Conservation (phyloP, 2,329 filamentous ascomycete genomes). For the Aspergillus viridinutans region DNA sequence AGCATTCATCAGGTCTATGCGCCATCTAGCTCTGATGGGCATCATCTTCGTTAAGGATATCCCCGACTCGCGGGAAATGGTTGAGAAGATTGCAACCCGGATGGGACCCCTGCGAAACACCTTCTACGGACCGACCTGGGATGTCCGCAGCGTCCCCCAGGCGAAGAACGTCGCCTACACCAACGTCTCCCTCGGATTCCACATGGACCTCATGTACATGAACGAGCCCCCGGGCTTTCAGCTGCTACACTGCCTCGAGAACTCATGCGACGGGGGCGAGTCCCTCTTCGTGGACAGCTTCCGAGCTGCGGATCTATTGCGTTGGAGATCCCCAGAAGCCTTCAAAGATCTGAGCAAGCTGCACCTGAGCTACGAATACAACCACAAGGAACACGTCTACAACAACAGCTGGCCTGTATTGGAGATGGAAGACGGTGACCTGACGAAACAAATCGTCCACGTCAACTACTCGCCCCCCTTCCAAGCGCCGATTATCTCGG, state of each 20-base stretch:
- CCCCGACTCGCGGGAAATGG: slow-evolving; percentile 61
- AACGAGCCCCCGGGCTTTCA: slow-evolving; percentile 74
- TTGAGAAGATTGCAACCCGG: slow-evolving; percentile 63
- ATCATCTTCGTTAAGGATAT: slow-evolving; percentile 73
- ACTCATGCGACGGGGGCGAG: slow-evolving; percentile 73
- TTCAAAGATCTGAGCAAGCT: slow-evolving; percentile 40
- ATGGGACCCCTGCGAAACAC: slow-evolving; percentile 79
- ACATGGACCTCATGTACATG: slow-evolving; percentile 92
- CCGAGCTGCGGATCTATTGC: slow-evolving; percentile 47
- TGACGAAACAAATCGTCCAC: slow-evolving; percentile 29
- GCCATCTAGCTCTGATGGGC: slow-evolving; percentile 62
- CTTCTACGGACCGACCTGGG: slow-evolving; percentile 88
- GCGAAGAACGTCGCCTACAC: slow-evolving; percentile 95
- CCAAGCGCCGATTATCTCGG: slow-evolving; percentile 53
- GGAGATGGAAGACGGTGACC: slow-evolving; percentile 21
- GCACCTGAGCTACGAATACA: slow-evolving; percentile 63
- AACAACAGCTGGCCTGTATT: slow-evolving; percentile 55
- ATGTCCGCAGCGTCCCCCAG: slow-evolving; percentile 74
- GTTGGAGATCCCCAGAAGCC: neutral
- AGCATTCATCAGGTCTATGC: slow-evolving; percentile 59
- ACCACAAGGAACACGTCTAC: slow-evolving; percentile 62
- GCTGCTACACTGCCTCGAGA: slow-evolving; percentile 82
- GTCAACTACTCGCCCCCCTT: slow-evolving; percentile 78
- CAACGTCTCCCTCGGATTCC: slow-evolving; percentile 72
- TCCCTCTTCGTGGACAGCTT: slow-evolving; percentile 81